Percentiles rank a stretch among this genome's conserved stretches.
These are phyloP conservation scores for Candida pseudoglaebosa DNA, from an alignment of 805 yeast genomes.

Conservation along the genomic window DNA sequence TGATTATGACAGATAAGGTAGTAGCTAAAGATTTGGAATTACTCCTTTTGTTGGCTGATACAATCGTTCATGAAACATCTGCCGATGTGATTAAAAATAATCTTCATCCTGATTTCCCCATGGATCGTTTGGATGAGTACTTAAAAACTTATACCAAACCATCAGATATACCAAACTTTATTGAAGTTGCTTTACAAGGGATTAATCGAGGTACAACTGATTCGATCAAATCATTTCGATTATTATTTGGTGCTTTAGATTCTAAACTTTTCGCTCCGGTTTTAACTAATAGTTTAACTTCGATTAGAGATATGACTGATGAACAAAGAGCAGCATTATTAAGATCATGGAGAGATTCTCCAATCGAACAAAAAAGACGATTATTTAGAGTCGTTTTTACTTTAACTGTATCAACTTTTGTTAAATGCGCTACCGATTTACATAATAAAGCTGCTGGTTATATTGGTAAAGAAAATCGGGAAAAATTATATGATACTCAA, in stretches of 20 bases:
- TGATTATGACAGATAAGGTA: conserved; percentile 6
- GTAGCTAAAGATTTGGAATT: conserved; percentile 23
- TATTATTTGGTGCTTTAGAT: conserved; percentile 23
- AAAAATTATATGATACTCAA: conserved; percentile 23
- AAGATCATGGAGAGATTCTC: conserved; percentile 39
- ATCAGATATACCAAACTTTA: conserved; percentile 26
- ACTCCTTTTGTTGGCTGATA: conserved; percentile 30
- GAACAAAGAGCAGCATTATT: conserved; percentile 31
- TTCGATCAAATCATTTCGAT: conserved; percentile 19
- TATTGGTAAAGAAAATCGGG: conserved; percentile 32
- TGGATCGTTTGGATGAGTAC: conserved; percentile 27
- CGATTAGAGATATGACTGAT: conserved; percentile 32
- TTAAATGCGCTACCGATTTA: conserved; percentile 25
- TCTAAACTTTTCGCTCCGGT: conserved; percentile 29
- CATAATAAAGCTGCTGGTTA: conserved; percentile 36
- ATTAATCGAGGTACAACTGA: conserved; percentile 13
- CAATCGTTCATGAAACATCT: conserved; percentile 27
- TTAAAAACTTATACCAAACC: conserved; percentile 22
- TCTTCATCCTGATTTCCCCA: conserved; percentile 23
- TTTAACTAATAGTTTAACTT: conserved; percentile 31
- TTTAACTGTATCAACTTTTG: conserved; percentile 23
- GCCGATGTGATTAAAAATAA: conserved; percentile 23
- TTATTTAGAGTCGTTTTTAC: conserved; percentile 27
- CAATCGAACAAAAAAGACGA: conserved; percentile 29
- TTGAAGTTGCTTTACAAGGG: conserved; percentile 12